These are phyloP conservation scores for Trichophyton rubrum DNA, from an alignment of 2,329 filamentous ascomycete species.

Conservation along the genomic window DNA sequence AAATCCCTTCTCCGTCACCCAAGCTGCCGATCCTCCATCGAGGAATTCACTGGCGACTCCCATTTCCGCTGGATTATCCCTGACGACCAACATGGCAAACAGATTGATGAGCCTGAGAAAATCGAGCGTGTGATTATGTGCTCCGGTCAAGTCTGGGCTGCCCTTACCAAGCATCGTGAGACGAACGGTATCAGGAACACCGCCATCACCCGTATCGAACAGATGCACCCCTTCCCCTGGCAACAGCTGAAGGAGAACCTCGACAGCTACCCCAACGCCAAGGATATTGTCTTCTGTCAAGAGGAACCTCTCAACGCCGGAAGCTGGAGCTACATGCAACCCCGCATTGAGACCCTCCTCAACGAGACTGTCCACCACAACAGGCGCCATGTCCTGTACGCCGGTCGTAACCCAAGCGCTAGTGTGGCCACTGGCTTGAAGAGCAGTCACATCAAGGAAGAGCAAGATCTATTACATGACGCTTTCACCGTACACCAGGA, in stretches of 20 bases:
- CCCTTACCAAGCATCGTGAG: constrained; percentile 80
- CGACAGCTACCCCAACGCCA: constrained; percentile 91
- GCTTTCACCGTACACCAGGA: constrained; percentile 53
- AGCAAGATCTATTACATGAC: constrained; percentile 64
- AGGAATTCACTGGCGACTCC: constrained; percentile 80
- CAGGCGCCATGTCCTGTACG: constrained; percentile 92
- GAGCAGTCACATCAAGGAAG: constrained; percentile 77
- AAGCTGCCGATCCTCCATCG: constrained; percentile 73
- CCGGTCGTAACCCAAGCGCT: constrained; percentile 83
- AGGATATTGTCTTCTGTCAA: constrained; percentile 94
- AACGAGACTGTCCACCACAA: constrained; percentile 88
- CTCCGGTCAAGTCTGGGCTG: constrained; percentile 84
- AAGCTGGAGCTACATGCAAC: constrained; percentile 94
- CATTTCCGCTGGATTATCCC: constrained; percentile 96
- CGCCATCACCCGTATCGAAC: constrained; percentile 89
- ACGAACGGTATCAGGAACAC: constrained; percentile 78
- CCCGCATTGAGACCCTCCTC: constrained; percentile 87
- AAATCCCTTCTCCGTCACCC: constrained; percentile 94
- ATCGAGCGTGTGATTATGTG: constrained; percentile 93
- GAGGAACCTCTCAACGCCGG: constrained; percentile 97
- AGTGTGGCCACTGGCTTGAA: constrained; percentile 91
- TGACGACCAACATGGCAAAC: constrained; percentile 69
- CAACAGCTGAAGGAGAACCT: constrained; percentile 92
- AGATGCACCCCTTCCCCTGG: constrained; percentile 98
- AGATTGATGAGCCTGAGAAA: constrained; percentile 67